These are phyloP conservation scores for Penicillium mononematosum DNA, from an alignment of 495 filamentous ascomycete genomes.

Conservation along the genomic window DNA sequence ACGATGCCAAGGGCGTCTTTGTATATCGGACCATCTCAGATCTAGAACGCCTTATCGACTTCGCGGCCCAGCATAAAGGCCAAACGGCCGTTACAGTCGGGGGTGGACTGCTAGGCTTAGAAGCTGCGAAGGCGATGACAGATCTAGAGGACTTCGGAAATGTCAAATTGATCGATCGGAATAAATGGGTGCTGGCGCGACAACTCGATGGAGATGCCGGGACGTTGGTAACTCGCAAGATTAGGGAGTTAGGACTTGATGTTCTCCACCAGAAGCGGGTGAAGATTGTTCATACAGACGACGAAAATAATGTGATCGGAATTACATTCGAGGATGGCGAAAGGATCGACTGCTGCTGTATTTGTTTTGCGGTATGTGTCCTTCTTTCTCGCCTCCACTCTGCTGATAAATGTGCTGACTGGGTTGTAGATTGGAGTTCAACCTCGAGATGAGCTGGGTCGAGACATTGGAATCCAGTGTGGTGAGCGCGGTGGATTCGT, in stretches of 20 bases:
- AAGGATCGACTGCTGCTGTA: conserved; percentile 73
- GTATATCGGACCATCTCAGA: conserved; percentile 93
- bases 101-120: conserved; percentile 85
- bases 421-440: conserved; percentile 68
- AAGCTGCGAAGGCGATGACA: conserved; percentile 95
- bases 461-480: conserved; percentile 68
- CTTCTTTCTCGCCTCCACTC: not conserved
- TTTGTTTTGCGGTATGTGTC: conserved; percentile 77
- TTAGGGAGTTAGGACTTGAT: conserved; percentile 76
- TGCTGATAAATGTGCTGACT: not conserved
- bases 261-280: conserved; percentile 80
- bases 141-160: conserved; percentile 75
- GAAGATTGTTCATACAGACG: conserved; percentile 65
- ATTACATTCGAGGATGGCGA: conserved; percentile 85
- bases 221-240: conserved; percentile 78
- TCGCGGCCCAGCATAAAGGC: conserved; percentile 63
- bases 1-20: conserved; percentile 86
- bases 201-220: conserved; percentile 89
- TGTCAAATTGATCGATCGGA: conserved; percentile 85
- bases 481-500: conserved; percentile 76
- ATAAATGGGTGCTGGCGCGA: conserved; percentile 82
- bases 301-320: conserved; percentile 66
- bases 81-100: conserved; percentile 78
- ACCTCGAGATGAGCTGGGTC: conserved; percentile 78
- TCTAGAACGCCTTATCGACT: conserved; percentile 76